Conservation (phyloP, 2,329 filamentous ascomycete genomes). For the Chaetomiaceae sp. region DNA sequence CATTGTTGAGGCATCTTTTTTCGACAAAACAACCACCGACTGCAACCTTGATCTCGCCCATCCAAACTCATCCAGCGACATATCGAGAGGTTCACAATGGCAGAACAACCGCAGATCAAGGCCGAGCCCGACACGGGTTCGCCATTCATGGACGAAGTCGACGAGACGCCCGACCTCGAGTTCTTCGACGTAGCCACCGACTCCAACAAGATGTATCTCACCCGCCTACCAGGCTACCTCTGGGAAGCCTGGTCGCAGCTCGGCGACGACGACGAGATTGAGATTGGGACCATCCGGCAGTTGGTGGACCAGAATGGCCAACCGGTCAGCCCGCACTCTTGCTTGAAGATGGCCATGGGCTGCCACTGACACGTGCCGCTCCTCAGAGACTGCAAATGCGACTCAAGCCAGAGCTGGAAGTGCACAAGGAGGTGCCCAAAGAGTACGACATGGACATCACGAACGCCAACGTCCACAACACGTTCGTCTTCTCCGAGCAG, state of each 20-base stretch:
- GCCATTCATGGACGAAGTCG: constrained; percentile 58
- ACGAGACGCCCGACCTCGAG: constrained; percentile 61
- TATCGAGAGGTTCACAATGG: constrained; percentile 12
- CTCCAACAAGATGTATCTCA: constrained; percentile 59
- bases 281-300: constrained; percentile 68
- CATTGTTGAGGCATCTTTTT: too few species aligned
- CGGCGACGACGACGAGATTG: constrained; percentile 76
- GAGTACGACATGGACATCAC: constrained; percentile 80
- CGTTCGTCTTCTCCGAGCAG: constrained; percentile 89
- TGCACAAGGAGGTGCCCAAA: constrained; percentile 74
- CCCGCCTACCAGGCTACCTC: constrained; percentile 72
- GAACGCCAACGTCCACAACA: constrained; percentile 67
- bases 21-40: not conserved
- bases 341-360: not conserved
- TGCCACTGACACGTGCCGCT: not conserved
- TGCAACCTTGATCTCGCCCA: not conserved
- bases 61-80: not conserved
- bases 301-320: constrained; percentile 53
- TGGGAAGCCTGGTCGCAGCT: constrained; percentile 75
- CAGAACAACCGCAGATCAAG: constrained; percentile 36
- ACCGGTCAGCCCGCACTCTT: constrained; percentile 15
- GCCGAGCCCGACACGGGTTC: constrained; percentile 40
- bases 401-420: constrained; percentile 57
- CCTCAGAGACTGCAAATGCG: constrained; percentile 58
- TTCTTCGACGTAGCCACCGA: constrained; percentile 40